Base-by-base conservation (phyloP, 225 moss, liverwort and hornwort genomes). In the Polytrichum commune region DNA sequence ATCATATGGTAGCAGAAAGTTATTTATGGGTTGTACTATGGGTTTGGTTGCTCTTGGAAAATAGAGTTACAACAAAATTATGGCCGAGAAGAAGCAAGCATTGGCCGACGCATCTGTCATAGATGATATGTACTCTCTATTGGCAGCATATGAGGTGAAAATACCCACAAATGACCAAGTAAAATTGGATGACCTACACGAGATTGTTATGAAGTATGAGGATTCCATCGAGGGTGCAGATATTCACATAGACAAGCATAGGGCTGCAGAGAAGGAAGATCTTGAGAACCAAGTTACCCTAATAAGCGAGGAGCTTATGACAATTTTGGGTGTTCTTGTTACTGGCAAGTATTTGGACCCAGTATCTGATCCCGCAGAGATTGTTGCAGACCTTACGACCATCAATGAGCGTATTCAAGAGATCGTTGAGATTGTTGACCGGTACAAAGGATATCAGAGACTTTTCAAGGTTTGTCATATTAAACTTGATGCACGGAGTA, bases 141-240 rank as follows among this genome's bases (percentile, higher is more conserved):
- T 95, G 58, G 88, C 65, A 19, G 95, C 95, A 56, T 95, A 95
- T 62, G 92, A 95, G 75, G 95, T 90, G 1, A 95, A 95, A 77
- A 83, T 95, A 69, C 91, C 92, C 1, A 91, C 95, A 67, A 91
- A 91, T 70, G 95, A 95, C 79, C 92, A 77, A 71, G 91, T 95
- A 8, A 95, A 92, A 62, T 80, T 95, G 35, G 92, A 95, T 74
- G 95, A 95, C 75, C 83, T 95, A 24, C 92, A 88, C 71, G 91
- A 92, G 19, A 75, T 86, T 26, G 89, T 95, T 27, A 87, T 88
- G 26, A 88, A 81, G 64, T 95, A 91, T 74, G 95, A 92, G 66
- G 92, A 95, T 72, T 91, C 92, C 30, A 88, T 92, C 30, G 95
- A 95, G 82, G 84, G 78, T 22, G 92, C 92, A 60, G 88, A 92